Conservation (phyloP, 768 basidiomycete genomes). For the Mrakia gelida region DNA sequence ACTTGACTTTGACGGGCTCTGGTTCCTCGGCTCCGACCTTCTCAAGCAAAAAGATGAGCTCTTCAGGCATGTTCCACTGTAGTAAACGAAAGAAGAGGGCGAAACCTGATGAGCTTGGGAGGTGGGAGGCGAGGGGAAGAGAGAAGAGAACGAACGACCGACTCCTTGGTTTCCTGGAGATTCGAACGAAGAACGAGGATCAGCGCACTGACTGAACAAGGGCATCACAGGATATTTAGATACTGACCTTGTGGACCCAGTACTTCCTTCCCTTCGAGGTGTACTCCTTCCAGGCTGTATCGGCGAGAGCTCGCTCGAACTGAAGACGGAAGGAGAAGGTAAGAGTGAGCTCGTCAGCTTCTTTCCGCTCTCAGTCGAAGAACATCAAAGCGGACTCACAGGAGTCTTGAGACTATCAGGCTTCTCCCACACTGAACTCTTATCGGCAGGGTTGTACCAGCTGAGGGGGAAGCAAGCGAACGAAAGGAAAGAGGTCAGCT, state of each 20-base stretch:
- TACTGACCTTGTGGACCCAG: conserved; percentile 66
- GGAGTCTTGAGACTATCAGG: conserved; percentile 91
- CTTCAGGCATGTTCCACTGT: conserved; percentile 97
- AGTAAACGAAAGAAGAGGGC: neutral
- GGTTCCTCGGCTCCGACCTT: conserved; percentile 53
- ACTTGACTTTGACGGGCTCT: neutral
- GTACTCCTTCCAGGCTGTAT: conserved; percentile 96
- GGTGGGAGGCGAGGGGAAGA: neutral
- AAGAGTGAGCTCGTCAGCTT: conserved; percentile 23
- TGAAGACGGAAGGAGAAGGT: neutral
- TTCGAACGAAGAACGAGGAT: conserved; percentile 51
- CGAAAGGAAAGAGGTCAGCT: neutral
- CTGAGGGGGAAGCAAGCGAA: neutral
- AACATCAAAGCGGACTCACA: conserved; percentile 40
- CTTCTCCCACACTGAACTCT: conserved; percentile 97
- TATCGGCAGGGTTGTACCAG: conserved; percentile 54
- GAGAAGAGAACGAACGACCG: conserved; percentile 43
- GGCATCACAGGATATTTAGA: conserved; percentile 35
- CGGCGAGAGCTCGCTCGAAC: conserved; percentile 69
- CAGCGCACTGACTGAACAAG: neutral
- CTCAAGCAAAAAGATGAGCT: conserved; percentile 75
- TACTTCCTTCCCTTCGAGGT: conserved; percentile 86
- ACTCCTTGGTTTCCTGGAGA: conserved; percentile 69
- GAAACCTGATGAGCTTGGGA: neutral
- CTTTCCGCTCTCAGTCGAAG: conserved; percentile 48